These are phyloP conservation scores for Nissolia schottii DNA, from an alignment of 306 rosid genomes.

Conservation along the genomic window DNA sequence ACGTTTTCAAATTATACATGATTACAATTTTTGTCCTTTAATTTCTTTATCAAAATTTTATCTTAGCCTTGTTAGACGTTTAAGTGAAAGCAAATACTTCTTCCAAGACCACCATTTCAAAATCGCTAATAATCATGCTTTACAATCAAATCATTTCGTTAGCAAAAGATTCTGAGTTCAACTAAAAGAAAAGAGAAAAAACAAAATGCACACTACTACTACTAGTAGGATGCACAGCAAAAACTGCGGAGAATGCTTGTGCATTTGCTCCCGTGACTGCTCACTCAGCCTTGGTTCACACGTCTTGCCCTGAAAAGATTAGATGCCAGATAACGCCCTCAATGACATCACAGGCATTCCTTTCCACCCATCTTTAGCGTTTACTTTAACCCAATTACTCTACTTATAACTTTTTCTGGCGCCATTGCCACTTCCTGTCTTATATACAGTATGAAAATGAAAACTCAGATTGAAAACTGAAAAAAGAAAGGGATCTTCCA, in stretches of 20 bases:
- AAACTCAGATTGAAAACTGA: slow-evolving; percentile 54
- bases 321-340: neutral
- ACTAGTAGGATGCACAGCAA: neutral
- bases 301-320: neutral
- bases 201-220: slow-evolving; percentile 10
- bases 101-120: slow-evolving; percentile 30
- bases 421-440: slow-evolving; percentile 32
- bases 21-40: neutral
- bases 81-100: neutral
- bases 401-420: slow-evolving; percentile 21
- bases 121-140: slow-evolving; percentile 11
- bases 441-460: slow-evolving; percentile 51
- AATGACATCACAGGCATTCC: neutral
- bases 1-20: neutral
- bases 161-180: slow-evolving; percentile 4
- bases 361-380: slow-evolving; percentile 12
- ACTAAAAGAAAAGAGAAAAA: slow-evolving; percentile 14
- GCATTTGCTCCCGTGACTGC: slow-evolving; percentile 16
- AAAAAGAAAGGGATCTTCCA: slow-evolving; percentile 35
- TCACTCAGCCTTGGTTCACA: slow-evolving; percentile 1
- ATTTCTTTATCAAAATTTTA: slow-evolving; percentile 41
- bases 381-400: slow-evolving; percentile 25
- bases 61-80: slow-evolving; percentile 39
- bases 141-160: slow-evolving; percentile 31
- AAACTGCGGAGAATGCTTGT: slow-evolving; percentile 28